Percentiles rank a stretch among this genome's conserved stretches.
These are phyloP conservation scores for Rubroboletus satanas DNA, from an alignment of 768 basidiomycete genomes.

Conservation along the genomic window DNA sequence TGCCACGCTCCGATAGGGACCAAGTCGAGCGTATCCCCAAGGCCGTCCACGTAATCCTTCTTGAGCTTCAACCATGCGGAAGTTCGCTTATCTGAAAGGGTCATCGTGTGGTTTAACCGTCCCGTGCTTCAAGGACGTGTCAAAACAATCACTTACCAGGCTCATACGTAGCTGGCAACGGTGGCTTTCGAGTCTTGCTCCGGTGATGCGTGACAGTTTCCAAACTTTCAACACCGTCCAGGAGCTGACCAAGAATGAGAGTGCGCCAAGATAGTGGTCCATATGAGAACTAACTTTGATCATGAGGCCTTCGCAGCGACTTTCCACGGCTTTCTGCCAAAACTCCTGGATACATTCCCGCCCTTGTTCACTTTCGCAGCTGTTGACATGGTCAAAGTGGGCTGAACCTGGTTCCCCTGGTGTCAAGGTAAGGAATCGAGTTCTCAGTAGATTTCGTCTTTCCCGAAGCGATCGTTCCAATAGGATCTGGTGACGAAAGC, in stretches of 20 bases:
- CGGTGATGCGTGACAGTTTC: constrained; percentile 35
- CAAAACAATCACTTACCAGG: constrained; percentile 41
- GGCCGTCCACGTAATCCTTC: constrained; percentile 81
- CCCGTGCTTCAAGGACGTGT: neutral
- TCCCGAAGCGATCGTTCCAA: constrained; percentile 66
- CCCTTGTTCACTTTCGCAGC: constrained; percentile 60
- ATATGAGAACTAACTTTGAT: constrained; percentile 56
- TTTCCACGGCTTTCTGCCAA: constrained; percentile 69
- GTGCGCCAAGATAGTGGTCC: neutral
- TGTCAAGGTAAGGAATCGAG: constrained; percentile 52
- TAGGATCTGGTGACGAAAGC: constrained; percentile 47
- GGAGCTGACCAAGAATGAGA: constrained; percentile 42
- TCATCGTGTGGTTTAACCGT: neutral
- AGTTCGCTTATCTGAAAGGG: constrained; percentile 65
- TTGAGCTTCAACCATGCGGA: constrained; percentile 90
- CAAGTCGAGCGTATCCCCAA: constrained; percentile 73
- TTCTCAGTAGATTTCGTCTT: constrained; percentile 61
- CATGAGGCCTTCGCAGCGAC: constrained; percentile 91
- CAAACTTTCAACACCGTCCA: constrained; percentile 50
- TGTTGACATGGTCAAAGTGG: constrained; percentile 70
- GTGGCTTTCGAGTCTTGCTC: constrained; percentile 51
- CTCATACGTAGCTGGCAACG: constrained; percentile 83
- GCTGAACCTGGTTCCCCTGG: constrained; percentile 48
- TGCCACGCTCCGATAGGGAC: constrained; percentile 83
- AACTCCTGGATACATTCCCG: constrained; percentile 66